phyloP scores from a whole-genome alignment of 768 basidiomycete genomes.

The Suillus spraguei region DNA sequence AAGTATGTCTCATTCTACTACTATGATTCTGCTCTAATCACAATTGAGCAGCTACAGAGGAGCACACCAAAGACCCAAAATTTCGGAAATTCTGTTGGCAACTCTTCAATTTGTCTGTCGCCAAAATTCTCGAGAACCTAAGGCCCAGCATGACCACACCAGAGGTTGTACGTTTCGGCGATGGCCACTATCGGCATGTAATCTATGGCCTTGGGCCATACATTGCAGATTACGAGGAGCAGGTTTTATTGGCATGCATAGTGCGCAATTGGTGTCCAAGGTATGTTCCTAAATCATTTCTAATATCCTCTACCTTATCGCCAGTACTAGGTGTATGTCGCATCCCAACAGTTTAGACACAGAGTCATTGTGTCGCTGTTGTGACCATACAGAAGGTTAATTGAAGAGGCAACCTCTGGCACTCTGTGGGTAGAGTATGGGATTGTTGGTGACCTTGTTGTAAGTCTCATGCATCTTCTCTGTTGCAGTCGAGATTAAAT shows the following conservation, averaged over 20 bases:
- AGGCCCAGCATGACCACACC: constrained; percentile 30
- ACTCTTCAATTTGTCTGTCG: constrained; percentile 33
- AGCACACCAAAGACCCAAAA: constrained; percentile 4
- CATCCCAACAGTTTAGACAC: constrained; percentile 25
- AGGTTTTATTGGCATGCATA: constrained; percentile 34
- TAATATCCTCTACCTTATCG: not conserved
- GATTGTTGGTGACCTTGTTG: not conserved
- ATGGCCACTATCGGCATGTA: constrained; percentile 32
- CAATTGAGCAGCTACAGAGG: no score
- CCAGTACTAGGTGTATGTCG: constrained; percentile 27
- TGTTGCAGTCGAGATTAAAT: no score
- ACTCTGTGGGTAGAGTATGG: not conserved
- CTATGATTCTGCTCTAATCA: no score
- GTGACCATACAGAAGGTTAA: constrained; percentile 23
- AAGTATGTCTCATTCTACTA: not conserved
- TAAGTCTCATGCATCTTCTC: not conserved
- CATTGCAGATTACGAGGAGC: constrained; percentile 45
- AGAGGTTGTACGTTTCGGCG: constrained; percentile 25
- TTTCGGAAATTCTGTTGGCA: constrained; percentile 33
- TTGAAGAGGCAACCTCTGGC: constrained; percentile 7
- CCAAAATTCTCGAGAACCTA: constrained; percentile 27
- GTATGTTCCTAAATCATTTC: constrained; percentile 21
- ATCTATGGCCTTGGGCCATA: constrained; percentile 40
- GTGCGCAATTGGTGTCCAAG: constrained; percentile 38
- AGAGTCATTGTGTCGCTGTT: constrained; percentile 12